phyloP scores from a whole-genome alignment of 164 flowering plant genomes.

The Umbilicus rupestris region DNA sequence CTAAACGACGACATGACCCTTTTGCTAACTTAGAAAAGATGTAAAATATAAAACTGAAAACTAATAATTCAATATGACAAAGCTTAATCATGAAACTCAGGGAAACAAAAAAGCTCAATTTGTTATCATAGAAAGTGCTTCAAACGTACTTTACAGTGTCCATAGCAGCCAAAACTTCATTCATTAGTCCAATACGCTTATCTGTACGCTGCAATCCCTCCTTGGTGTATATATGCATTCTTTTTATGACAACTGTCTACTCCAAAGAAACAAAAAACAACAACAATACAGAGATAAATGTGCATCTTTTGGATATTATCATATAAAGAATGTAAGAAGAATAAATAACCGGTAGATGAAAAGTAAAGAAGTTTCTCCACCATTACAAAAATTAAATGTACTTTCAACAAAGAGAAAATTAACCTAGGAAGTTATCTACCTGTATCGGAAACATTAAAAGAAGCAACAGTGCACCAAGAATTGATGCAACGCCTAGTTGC shows the following conservation, averaged over 20 bases:
- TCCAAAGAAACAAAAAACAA: conserved; percentile 6
- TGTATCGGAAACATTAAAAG: conserved; percentile 85
- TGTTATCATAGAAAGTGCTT: not conserved
- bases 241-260: conserved; percentile 81
- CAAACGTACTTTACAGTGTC: conserved; percentile 85
- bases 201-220: conserved; percentile 96
- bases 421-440: conserved; percentile 26
- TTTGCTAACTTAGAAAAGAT: not conserved
- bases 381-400: not conserved
- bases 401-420: not conserved
- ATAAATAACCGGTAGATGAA: not conserved
- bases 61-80: not conserved
- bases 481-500: conserved; percentile 78
- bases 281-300: not conserved
- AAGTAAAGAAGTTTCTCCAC: not conserved
- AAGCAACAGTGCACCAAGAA: conserved; percentile 69
- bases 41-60: not conserved
- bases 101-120: conserved; percentile 1
- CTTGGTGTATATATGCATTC: conserved; percentile 74
- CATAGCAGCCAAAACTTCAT: conserved; percentile 98
- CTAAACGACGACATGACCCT: not conserved
- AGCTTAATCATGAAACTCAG: not conserved
- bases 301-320: not conserved
- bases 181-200: conserved; percentile 96
- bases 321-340: not conserved